Percentiles rank a stretch among this genome's conserved stretches.
Conservation (phyloP, 1,139 yeast genomes). For the Pichia sp. region DNA sequence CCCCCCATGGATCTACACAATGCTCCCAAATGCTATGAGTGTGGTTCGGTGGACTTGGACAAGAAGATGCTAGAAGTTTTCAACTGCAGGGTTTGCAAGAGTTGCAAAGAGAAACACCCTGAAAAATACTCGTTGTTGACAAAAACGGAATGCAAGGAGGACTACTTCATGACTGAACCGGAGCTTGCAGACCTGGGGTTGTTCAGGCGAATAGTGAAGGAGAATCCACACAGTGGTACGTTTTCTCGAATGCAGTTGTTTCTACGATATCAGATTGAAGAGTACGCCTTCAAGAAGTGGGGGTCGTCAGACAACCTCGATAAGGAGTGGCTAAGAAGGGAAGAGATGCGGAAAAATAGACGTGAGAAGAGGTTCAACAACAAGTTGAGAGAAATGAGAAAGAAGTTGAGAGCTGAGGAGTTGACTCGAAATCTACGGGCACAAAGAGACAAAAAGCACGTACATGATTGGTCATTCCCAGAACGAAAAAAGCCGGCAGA, state of each 20-base stretch:
- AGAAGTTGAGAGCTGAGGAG: slow-evolving; percentile 89
- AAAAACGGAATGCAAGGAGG: slow-evolving; percentile 92
- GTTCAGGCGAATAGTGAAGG: slow-evolving; percentile 76
- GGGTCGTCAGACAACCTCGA: slow-evolving; percentile 86
- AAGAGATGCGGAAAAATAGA: slow-evolving; percentile 62
- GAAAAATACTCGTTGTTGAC: slow-evolving; percentile 89
- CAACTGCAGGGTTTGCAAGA: slow-evolving; percentile 69
- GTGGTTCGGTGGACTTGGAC: slow-evolving; percentile 76
- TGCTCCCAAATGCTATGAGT: slow-evolving; percentile 81
- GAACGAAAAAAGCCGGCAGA: slow-evolving; percentile 33
- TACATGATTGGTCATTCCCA: slow-evolving; percentile 75
- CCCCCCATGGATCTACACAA: slow-evolving; percentile 67
- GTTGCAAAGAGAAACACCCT: slow-evolving; percentile 67
- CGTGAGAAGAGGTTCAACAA: slow-evolving; percentile 75
- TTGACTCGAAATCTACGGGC: slow-evolving; percentile 65
- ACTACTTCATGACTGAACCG: slow-evolving; percentile 87
- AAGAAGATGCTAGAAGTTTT: slow-evolving; percentile 65
- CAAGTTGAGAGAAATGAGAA: slow-evolving; percentile 78
- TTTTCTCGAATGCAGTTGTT: slow-evolving; percentile 91
- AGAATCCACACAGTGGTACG: slow-evolving; percentile 88
- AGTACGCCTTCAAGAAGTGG: slow-evolving; percentile 92
- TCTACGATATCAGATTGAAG: slow-evolving; percentile 85
- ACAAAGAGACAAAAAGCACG: slow-evolving; percentile 44
- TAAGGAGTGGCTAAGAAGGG: slow-evolving; percentile 86
- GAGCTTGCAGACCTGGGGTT: slow-evolving; percentile 70